These are phyloP conservation scores for Thraustochytrium sp. DNA, from an alignment of 352 stramenopile species.

Conservation along the genomic window DNA sequence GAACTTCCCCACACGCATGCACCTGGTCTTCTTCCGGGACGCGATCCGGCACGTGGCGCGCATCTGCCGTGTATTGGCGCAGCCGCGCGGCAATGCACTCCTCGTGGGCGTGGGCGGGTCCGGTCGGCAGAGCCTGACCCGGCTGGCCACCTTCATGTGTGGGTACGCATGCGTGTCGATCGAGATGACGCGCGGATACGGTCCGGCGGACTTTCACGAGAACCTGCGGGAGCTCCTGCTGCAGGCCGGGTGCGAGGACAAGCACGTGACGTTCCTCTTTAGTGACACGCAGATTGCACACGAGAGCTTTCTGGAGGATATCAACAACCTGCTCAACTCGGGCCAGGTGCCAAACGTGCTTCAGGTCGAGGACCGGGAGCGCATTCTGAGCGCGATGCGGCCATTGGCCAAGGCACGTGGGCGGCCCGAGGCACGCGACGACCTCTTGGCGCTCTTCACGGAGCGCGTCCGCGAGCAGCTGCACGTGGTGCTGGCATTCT, in stretches of 20 bases:
- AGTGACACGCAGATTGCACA: slow-evolving; percentile 84
- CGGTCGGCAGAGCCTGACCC: slow-evolving; percentile 78
- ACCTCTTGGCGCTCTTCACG: slow-evolving; percentile 59
- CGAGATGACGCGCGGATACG: slow-evolving; percentile 83
- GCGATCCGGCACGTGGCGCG: slow-evolving; percentile 85
- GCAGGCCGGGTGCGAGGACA: slow-evolving; percentile 72
- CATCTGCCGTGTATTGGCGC: slow-evolving; percentile 81
- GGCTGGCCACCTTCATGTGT: slow-evolving; percentile 79
- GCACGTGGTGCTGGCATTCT: slow-evolving; percentile 86
- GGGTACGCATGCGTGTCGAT: slow-evolving; percentile 83
- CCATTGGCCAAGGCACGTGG: slow-evolving; percentile 66
- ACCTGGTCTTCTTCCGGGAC: slow-evolving; percentile 90
- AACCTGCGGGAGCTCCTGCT: slow-evolving; percentile 83
- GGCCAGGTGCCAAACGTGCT: slow-evolving; percentile 87
- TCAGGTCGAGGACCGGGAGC: slow-evolving; percentile 77
- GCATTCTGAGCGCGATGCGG: slow-evolving; percentile 74
- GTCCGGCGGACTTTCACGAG: slow-evolving; percentile 79
- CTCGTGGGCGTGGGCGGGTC: slow-evolving; percentile 82
- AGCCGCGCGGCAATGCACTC: slow-evolving; percentile 80
- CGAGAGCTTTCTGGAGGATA: slow-evolving; percentile 86
- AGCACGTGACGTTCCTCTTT: slow-evolving; percentile 83
- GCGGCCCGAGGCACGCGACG: slow-evolving; percentile 55
- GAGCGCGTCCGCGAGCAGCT: slow-evolving; percentile 84
- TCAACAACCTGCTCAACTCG: slow-evolving; percentile 88
- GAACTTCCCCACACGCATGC: slow-evolving; percentile 81